These are phyloP conservation scores for Leccinum boreale DNA, from an alignment of 768 basidiomycete species.

Conservation along the genomic window DNA sequence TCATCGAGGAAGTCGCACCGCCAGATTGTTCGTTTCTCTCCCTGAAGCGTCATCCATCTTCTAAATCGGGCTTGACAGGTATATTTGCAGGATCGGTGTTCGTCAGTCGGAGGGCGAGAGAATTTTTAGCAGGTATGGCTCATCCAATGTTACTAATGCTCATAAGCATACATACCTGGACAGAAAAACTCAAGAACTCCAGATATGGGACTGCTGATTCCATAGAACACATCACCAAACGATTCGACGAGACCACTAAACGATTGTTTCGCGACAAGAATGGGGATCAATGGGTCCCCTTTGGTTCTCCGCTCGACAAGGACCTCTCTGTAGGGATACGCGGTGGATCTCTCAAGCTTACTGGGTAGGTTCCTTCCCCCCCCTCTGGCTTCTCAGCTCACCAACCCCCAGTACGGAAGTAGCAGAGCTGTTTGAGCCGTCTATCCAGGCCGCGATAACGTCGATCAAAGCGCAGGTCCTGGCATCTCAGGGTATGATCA, in stretches of 20 bases:
- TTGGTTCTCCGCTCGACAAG: conserved; percentile 78
- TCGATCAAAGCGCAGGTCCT: conserved; percentile 73
- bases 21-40: conserved; percentile 60
- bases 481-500: conserved; percentile 63
- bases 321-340: conserved; percentile 68
- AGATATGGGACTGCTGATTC: conserved; percentile 70
- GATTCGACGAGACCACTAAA: conserved; percentile 82
- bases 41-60: background rate
- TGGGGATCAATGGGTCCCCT: conserved; percentile 68
- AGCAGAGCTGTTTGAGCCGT: conserved; percentile 75
- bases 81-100: conserved; percentile 83
- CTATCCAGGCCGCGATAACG: conserved; percentile 65
- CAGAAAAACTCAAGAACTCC: conserved; percentile 71
- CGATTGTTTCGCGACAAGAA: conserved; percentile 68
- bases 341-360: conserved; percentile 66
- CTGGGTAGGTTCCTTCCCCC: conserved; percentile 47
- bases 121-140: conserved; percentile 62
- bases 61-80: conserved; percentile 38
- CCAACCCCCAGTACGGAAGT: conserved; percentile 41
- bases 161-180: conserved; percentile 6
- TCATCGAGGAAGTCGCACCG: conserved; percentile 81
- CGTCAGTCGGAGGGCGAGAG: conserved; percentile 70
- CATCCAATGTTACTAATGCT: background rate
- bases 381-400: conserved; percentile 1
- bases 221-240: conserved; percentile 74